A percentile compares a stretch with the other conserved stretches of the same genome.
Evolutionary conservation across 1,284 basidiomycete species (phyloP).

Genomic region (Puccinia horiana): DNA sequence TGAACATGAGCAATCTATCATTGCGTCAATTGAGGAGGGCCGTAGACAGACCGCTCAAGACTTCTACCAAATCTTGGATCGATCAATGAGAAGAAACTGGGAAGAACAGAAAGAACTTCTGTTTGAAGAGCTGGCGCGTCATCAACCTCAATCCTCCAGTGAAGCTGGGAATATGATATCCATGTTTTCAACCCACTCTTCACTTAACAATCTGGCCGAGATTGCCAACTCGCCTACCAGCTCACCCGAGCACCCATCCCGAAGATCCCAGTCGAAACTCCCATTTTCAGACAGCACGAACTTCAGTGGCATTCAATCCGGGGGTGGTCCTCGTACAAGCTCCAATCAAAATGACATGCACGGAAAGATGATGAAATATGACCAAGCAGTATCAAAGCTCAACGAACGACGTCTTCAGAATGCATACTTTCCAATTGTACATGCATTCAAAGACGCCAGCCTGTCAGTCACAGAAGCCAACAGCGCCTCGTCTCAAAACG

Average conservation of each 20-base stretch:
- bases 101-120: constrained; percentile 82
- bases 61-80: constrained; percentile 77
- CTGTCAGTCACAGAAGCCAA: constrained; percentile 59
- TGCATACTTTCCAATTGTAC: constrained; percentile 72
- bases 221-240: constrained; percentile 31
- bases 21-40: constrained; percentile 88
- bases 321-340: constrained; percentile 50
- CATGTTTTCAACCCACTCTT: constrained; percentile 50
- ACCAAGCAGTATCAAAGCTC: constrained; percentile 72
- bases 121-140: constrained; percentile 78
- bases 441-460: constrained; percentile 67
- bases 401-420: constrained; percentile 72
- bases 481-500: constrained; percentile 54
- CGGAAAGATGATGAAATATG: constrained; percentile 92
- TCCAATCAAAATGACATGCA: constrained; percentile 67
- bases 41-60: constrained; percentile 75
- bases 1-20: constrained; percentile 88
- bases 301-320: constrained; percentile 40
- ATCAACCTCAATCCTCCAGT: constrained; percentile 60
- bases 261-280: constrained; percentile 48
- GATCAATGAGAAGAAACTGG: constrained; percentile 78
- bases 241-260: constrained; percentile 43
- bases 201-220: constrained; percentile 31
- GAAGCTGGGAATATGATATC: constrained; percentile 8
- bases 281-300: constrained; percentile 40